phyloP scores from a whole-genome alignment of 225 moss, liverwort and hornwort genomes.

The Physcomitrium patens region DNA sequence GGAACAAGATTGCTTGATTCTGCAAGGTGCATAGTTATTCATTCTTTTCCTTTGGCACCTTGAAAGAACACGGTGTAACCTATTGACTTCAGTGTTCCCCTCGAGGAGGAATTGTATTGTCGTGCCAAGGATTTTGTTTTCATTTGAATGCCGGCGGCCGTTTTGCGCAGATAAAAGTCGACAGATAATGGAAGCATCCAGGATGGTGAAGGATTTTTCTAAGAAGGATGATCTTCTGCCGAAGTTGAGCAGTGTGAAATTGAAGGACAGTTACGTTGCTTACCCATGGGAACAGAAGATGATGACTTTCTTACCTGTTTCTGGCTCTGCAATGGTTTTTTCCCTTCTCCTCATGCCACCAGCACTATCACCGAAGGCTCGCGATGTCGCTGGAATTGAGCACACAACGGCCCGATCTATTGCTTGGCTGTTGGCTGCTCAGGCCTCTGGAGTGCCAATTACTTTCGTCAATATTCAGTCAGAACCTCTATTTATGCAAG shows the following conservation, averaged over 20 bases:
- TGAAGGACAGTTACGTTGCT: slow-evolving; percentile 53
- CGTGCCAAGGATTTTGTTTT: no score
- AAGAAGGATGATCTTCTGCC: slow-evolving; percentile 50
- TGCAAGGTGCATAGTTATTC: slow-evolving; percentile 42
- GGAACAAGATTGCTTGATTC: slow-evolving; percentile 49
- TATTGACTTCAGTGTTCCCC: no score
- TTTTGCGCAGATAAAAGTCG: slow-evolving; percentile 43
- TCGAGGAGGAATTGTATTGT: no score
- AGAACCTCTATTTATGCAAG: slow-evolving; percentile 63
- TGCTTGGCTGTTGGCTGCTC: slow-evolving; percentile 63
- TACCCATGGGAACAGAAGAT: slow-evolving; percentile 63
- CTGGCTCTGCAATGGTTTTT: slow-evolving; percentile 58
- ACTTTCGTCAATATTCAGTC: slow-evolving; percentile 64
- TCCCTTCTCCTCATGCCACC: slow-evolving; percentile 57
- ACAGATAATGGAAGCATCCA: slow-evolving; percentile 47
- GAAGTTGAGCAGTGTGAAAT: slow-evolving; percentile 47
- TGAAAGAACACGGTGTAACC: no score
- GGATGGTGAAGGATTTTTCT: slow-evolving; percentile 42
- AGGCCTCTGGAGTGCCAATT: slow-evolving; percentile 59
- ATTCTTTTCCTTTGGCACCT: no score
- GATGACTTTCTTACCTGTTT: slow-evolving; percentile 45
- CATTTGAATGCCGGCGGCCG: background rate
- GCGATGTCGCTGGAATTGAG: slow-evolving; percentile 47
- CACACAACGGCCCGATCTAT: slow-evolving; percentile 55
- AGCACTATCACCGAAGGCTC: slow-evolving; percentile 44